Conservation (phyloP, 2,329 filamentous ascomycete genomes). For the Talaromyces sp. region DNA sequence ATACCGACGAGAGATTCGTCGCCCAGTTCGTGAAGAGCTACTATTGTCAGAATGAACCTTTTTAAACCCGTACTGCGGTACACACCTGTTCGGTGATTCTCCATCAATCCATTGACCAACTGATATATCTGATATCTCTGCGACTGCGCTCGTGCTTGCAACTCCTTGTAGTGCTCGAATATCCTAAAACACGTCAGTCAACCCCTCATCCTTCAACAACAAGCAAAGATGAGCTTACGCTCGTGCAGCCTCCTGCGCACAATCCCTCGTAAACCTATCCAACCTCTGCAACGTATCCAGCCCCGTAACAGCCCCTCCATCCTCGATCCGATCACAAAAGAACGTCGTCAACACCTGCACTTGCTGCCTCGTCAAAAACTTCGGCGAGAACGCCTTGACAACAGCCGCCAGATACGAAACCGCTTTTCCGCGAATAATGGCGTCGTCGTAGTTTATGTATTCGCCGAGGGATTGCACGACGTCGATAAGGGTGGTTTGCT, state of each 20-base stretch:
- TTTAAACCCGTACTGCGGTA: no score
- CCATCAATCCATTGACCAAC: slow-evolving; percentile 60
- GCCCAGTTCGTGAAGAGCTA: slow-evolving; percentile 55
- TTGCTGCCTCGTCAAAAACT: slow-evolving; percentile 59
- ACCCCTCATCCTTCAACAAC: background rate
- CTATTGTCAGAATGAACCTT: slow-evolving; percentile 17
- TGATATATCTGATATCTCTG: slow-evolving; percentile 62
- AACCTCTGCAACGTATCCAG: slow-evolving; percentile 58
- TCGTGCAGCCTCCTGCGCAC: slow-evolving; percentile 53
- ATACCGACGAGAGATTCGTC: slow-evolving; percentile 60
- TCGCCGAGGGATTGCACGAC: slow-evolving; percentile 63
- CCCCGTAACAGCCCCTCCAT: slow-evolving; percentile 59
- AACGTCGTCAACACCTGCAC: slow-evolving; percentile 62
- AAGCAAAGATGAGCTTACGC: slow-evolving; percentile 39
- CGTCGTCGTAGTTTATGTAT: slow-evolving; percentile 66
- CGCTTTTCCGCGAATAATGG: slow-evolving; percentile 57
- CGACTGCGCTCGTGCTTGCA: slow-evolving; percentile 61
- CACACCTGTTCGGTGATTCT: slow-evolving; percentile 51
- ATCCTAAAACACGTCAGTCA: slow-evolving; percentile 33
- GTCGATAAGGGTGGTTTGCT: slow-evolving; percentile 59
- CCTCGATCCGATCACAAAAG: slow-evolving; percentile 61
- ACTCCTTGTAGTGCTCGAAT: slow-evolving; percentile 53
- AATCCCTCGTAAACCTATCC: slow-evolving; percentile 58
- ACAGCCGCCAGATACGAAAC: slow-evolving; percentile 44
- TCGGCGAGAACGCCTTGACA: slow-evolving; percentile 50